A percentile compares a stretch with the other conserved stretches of the same genome.
phyloP scores from a whole-genome alignment of 2,329 filamentous ascomycete species.

The Hymenoscyphus fructigenus region DNA sequence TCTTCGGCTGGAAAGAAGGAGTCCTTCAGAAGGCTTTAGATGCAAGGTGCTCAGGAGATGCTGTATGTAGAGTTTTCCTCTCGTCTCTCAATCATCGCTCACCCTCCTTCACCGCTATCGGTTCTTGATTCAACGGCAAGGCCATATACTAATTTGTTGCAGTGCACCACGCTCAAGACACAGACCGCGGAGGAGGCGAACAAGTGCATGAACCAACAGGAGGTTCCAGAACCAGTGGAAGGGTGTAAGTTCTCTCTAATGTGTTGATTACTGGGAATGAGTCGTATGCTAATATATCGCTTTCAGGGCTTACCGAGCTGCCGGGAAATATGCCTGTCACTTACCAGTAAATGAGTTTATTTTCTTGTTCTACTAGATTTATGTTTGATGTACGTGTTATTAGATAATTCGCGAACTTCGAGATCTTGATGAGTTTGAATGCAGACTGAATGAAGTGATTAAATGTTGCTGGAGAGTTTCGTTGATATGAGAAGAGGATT shows the following conservation, averaged over 20 bases:
- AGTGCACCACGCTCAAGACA: conserved; percentile 44
- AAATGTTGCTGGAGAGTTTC: too few species aligned
- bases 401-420: too few species aligned
- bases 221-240: conserved; percentile 50
- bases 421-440: too few species aligned
- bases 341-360: neutral
- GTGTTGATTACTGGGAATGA: neutral
- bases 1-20: conserved; percentile 57
- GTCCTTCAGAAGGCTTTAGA: conserved; percentile 51
- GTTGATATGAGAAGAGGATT: too few species aligned
- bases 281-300: conserved; percentile 20
- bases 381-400: neutral
- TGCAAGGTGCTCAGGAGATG: conserved; percentile 72
- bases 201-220: conserved; percentile 46
- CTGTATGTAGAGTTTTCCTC: conserved; percentile 23
- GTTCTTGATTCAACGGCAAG: too few species aligned
- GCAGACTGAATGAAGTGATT: too few species aligned
- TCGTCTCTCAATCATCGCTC: too few species aligned
- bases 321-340: conserved; percentile 16
- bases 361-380: neutral
- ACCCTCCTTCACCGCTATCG: too few species aligned
- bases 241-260: conserved; percentile 40
- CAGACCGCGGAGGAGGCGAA: conserved; percentile 47
- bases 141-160: too few species aligned
- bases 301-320: conserved; percentile 14